These are phyloP conservation scores for Fusarium sp. DNA, from an alignment of 2,329 filamentous ascomycete genomes.

Conservation along the genomic window DNA sequence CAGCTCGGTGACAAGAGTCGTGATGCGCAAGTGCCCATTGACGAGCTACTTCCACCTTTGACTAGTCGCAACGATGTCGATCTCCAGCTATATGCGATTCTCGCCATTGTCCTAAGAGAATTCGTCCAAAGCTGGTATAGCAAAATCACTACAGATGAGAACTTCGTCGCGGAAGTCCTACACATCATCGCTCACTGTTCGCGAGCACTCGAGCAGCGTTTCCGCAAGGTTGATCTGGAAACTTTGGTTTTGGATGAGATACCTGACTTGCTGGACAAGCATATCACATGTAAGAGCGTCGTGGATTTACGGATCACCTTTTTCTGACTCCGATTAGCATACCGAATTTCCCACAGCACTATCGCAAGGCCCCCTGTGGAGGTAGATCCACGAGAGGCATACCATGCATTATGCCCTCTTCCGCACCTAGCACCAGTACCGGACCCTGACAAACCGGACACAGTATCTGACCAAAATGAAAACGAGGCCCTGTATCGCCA, in stretches of 20 bases:
- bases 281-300: conserved; percentile 75
- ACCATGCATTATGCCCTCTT: conserved; percentile 85
- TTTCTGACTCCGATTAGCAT: conserved; percentile 64
- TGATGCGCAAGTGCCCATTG: conserved; percentile 66
- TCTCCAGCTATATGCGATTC: conserved; percentile 89
- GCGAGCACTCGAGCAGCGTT: conserved; percentile 84
- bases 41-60: conserved; percentile 86
- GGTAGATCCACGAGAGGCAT: conserved; percentile 74
- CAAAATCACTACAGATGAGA: conserved; percentile 90
- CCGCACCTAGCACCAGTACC: conserved; percentile 84
- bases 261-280: conserved; percentile 81
- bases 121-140: conserved; percentile 94
- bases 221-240: conserved; percentile 85
- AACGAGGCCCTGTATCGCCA: conserved; percentile 89
- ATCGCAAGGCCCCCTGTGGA: conserved; percentile 68
- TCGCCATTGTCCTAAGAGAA: conserved; percentile 89
- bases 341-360: conserved; percentile 73
- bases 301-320: not conserved
- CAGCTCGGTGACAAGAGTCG: conserved; percentile 68
- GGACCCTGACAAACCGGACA: conserved; percentile 60
- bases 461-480: conserved; percentile 70
- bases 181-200: conserved; percentile 94
- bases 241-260: conserved; percentile 87
- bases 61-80: conserved; percentile 96
- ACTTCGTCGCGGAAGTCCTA: conserved; percentile 87